Conservation (phyloP, 176 grass and related monocot genomes). For the Puya raimondii region DNA sequence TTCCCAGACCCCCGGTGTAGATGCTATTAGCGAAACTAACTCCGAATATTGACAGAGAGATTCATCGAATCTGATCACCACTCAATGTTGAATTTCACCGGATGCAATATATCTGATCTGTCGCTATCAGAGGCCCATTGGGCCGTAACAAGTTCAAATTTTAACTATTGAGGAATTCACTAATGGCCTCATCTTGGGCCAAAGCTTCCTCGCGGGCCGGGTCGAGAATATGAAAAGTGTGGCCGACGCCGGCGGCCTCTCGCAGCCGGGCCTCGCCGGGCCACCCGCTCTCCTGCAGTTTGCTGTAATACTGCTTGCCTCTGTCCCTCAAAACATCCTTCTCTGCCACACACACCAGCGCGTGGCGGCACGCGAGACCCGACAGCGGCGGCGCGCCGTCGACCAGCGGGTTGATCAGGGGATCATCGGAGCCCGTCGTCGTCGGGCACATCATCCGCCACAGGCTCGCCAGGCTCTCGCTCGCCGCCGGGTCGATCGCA, state of each 20-base stretch:
- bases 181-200: slow-evolving; percentile 20
- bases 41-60: too few relatives aligned
- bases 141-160: neutral
- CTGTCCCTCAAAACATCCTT: slow-evolving; percentile 40
- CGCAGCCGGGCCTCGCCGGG: slow-evolving; percentile 33
- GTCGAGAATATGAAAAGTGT: slow-evolving; percentile 39
- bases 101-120: too few relatives aligned
- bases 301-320: slow-evolving; percentile 39
- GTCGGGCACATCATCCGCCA: slow-evolving; percentile 51
- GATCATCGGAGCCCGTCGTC: slow-evolving; percentile 43
- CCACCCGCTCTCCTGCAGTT: slow-evolving; percentile 45
- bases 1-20: too few relatives aligned
- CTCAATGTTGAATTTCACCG: too few relatives aligned
- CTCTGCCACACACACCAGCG: slow-evolving; percentile 44
- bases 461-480: slow-evolving; percentile 14
- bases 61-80: too few relatives aligned
- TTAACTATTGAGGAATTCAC: slow-evolving; percentile 29
- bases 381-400: slow-evolving; percentile 31
- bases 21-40: too few relatives aligned
- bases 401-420: slow-evolving; percentile 66
- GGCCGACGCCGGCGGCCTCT: slow-evolving; percentile 41
- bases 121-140: too few relatives aligned
- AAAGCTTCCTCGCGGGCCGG: slow-evolving; percentile 7
- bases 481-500: slow-evolving; percentile 15
- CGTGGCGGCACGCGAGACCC: slow-evolving; percentile 24